Evolutionary conservation across 2,329 filamentous ascomycete genomes (phyloP).

Genomic region (Metarhizium robertsii): DNA sequence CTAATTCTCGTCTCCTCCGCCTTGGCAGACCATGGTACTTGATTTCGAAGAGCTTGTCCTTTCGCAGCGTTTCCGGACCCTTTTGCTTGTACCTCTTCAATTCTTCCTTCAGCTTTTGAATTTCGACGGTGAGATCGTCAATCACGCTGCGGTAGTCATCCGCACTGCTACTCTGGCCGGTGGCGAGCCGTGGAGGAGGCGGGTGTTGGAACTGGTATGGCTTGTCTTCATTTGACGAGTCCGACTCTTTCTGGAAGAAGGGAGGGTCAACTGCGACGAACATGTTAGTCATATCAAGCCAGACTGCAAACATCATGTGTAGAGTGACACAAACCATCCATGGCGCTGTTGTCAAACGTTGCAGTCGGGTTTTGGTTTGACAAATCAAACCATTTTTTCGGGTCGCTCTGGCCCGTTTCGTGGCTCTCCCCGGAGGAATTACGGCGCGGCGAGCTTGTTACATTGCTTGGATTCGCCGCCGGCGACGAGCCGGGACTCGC

Average conservation of each 20-base stretch:
- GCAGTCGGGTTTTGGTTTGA: constrained; percentile 41
- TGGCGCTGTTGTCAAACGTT: constrained; percentile 30
- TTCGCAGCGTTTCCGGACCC: constrained; percentile 55
- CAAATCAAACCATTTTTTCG: constrained; percentile 44
- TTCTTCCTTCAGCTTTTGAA: constrained; percentile 66
- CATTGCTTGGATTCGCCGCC: constrained; percentile 9
- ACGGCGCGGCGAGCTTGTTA: constrained; percentile 17
- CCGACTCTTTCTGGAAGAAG: constrained; percentile 44
- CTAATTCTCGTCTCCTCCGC: constrained; percentile 67
- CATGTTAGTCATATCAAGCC: background rate
- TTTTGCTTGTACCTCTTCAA: constrained; percentile 61
- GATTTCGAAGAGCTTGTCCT: constrained; percentile 76
- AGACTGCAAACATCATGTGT: no score
- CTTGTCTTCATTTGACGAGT: constrained; percentile 40
- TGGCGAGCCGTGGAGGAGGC: constrained; percentile 19
- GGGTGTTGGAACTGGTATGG: constrained; percentile 14
- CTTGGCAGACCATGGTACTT: constrained; percentile 65
- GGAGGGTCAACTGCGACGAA: constrained; percentile 37
- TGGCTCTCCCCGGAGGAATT: constrained; percentile 42
- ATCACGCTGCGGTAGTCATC: constrained; percentile 78
- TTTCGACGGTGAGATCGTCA: constrained; percentile 77
- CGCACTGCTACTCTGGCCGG: constrained; percentile 48
- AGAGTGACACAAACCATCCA: constrained; percentile 34
- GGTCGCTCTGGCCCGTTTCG: constrained; percentile 38
- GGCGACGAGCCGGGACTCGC: constrained; percentile 16